Evolutionary conservation across 805 yeast genomes (phyloP).

Genomic region (Yarrowia keelungensis): DNA sequence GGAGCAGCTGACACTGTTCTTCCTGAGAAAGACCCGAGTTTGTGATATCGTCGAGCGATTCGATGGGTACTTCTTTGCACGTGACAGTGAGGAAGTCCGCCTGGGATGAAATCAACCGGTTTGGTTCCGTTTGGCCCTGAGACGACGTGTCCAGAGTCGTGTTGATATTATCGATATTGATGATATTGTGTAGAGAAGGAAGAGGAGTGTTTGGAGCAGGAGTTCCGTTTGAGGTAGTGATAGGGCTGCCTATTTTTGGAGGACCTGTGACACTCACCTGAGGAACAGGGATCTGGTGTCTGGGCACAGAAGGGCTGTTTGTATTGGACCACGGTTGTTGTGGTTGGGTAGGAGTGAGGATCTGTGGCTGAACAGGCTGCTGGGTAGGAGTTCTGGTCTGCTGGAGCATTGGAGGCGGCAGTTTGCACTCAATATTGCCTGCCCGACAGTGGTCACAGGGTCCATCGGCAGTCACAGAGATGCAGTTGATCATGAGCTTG

Average conservation of each 20-base stretch:
- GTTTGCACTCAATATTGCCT: conserved; percentile 6
- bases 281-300: too few species aligned
- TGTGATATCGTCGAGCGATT: conserved; percentile 11
- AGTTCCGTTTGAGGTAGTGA: background rate
- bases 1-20: conserved; percentile 29
- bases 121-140: background rate
- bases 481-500: conserved; percentile 34
- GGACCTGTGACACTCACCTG: too few species aligned
- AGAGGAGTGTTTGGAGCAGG: background rate
- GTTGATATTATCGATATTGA: conserved; percentile 11
- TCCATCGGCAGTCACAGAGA: background rate
- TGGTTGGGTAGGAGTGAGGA: too few species aligned
- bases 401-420: background rate
- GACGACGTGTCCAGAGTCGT: conserved; percentile 4
- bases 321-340: too few species aligned
- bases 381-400: too few species aligned
- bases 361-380: too few species aligned
- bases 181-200: background rate
- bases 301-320: too few species aligned
- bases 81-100: conserved; percentile 29
- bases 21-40: conserved; percentile 23
- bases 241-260: too few species aligned
- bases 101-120: conserved; percentile 4
- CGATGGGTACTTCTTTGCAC: conserved; percentile 30
- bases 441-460: conserved; percentile 16